These are phyloP conservation scores for Trichosanthes truncata DNA, from an alignment of 306 rosid species.

Conservation along the genomic window DNA sequence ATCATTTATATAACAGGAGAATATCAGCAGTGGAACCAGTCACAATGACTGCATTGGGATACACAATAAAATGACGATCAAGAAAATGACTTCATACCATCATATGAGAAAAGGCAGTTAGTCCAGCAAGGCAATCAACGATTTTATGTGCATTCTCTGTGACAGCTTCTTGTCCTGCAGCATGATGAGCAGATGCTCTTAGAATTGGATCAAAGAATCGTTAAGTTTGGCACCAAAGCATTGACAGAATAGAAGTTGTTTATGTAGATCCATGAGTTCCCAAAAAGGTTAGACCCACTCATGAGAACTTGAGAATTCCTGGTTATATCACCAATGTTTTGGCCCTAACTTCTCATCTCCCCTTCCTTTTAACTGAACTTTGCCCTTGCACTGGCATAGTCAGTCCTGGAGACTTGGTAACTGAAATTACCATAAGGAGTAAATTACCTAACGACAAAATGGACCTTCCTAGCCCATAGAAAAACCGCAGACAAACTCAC, in stretches of 20 bases:
- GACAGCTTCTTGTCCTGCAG: constrained; percentile 66
- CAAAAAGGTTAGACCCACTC: neutral
- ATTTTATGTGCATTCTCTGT: constrained; percentile 56
- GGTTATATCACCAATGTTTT: neutral
- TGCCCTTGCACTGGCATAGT: neutral
- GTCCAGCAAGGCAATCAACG: constrained; percentile 47
- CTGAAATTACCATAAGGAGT: too few species aligned
- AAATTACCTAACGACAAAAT: too few species aligned
- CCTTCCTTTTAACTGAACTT: neutral
- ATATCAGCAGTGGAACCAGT: neutral
- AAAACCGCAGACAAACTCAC: too few species aligned
- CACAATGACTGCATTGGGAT: constrained; percentile 1
- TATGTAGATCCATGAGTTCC: neutral
- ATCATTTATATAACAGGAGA: neutral
- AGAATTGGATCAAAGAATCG: neutral
- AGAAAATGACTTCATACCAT: constrained; percentile 41
- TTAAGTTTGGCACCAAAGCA: neutral
- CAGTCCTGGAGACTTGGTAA: too few species aligned
- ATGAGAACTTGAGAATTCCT: neutral
- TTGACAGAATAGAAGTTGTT: neutral
- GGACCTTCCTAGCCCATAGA: too few species aligned
- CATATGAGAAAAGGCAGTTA: constrained; percentile 62
- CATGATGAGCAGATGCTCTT: neutral
- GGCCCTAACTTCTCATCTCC: neutral
- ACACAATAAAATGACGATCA: constrained; percentile 5